A percentile compares a stretch with the other conserved stretches of the same genome.
Evolutionary conservation across 306 rosid genomes (phyloP).

Genomic region (Fagus crenata): DNA sequence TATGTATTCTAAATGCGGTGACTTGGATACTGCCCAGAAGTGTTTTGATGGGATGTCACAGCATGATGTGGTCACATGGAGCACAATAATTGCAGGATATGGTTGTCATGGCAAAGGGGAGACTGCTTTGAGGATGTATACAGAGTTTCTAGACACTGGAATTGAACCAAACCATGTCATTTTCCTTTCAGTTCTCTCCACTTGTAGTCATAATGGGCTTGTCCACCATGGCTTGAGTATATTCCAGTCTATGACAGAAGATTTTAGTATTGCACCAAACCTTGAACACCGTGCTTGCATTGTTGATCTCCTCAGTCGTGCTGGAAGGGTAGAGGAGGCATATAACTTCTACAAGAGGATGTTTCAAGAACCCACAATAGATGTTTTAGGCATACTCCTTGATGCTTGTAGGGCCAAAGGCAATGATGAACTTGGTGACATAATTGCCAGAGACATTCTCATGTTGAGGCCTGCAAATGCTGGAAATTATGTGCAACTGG

Average conservation of each 20-base stretch:
- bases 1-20: constrained; percentile 83
- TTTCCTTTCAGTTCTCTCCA: constrained; percentile 68
- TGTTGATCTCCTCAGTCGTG: constrained; percentile 73
- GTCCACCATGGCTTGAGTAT: constrained; percentile 57
- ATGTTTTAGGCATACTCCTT: constrained; percentile 68
- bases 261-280: constrained; percentile 60
- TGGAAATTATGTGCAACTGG: constrained; percentile 70
- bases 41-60: constrained; percentile 57
- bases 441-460: constrained; percentile 53
- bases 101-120: constrained; percentile 76
- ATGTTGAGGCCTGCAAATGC: constrained; percentile 52
- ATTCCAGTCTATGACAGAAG: constrained; percentile 58
- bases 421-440: constrained; percentile 45
- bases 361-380: constrained; percentile 45
- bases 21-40: constrained; percentile 54
- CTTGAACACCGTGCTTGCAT: constrained; percentile 71
- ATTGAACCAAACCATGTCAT: constrained; percentile 65
- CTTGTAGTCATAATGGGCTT: constrained; percentile 81
- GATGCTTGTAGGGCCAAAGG: constrained; percentile 65
- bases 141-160: constrained; percentile 52
- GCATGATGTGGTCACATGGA: constrained; percentile 69
- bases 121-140: constrained; percentile 52
- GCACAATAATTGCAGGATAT: constrained; percentile 67
- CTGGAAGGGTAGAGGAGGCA: constrained; percentile 71
- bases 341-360: constrained; percentile 49